Percentiles rank a stretch among this genome's conserved stretches.
These are phyloP conservation scores for Globisporangium mamillatum DNA, from an alignment of 352 stramenopile species.

Conservation along the genomic window DNA sequence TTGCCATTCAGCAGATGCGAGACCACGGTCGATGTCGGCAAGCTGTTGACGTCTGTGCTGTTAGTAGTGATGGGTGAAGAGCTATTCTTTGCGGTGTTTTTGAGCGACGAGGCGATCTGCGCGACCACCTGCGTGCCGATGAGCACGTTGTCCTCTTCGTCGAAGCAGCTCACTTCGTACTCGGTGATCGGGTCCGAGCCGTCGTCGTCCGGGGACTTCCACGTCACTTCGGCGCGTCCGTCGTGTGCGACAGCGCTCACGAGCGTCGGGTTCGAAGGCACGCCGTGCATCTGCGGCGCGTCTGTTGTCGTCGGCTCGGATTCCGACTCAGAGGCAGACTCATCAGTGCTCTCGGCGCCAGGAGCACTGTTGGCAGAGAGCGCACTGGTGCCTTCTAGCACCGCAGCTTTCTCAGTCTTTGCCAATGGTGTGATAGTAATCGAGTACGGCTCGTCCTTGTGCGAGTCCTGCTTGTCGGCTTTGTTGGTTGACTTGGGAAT, in stretches of 20 bases:
- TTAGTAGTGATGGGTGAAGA: conserved; percentile 10
- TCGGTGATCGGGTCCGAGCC: conserved; percentile 50
- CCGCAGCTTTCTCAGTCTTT: not conserved
- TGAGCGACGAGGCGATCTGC: conserved; percentile 21
- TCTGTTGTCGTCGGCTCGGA: conserved; percentile 5
- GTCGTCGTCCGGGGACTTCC: conserved; percentile 63
- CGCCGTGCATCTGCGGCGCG: conserved; percentile 38
- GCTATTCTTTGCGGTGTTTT: conserved; percentile 7
- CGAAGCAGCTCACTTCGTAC: conserved; percentile 66
- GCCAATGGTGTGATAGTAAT: not conserved
- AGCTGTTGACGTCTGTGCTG: not conserved
- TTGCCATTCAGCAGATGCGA: conserved; percentile 50
- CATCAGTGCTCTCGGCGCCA: not conserved
- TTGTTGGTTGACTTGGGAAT: not conserved
- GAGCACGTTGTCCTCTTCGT: conserved; percentile 41
- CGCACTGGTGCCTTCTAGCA: not conserved
- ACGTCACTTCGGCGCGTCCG: conserved; percentile 52
- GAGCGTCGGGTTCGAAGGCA: conserved; percentile 61
- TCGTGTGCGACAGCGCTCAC: conserved; percentile 54
- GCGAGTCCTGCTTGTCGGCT: not conserved
- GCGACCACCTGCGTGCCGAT: conserved; percentile 41
- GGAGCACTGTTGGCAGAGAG: not conserved
- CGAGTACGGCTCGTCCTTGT: not conserved
- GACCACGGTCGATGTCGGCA: conserved; percentile 43
- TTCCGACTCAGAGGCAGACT: not conserved